Evolutionary conservation across 2,329 filamentous ascomycete species (phyloP), one percentile per base, ranked within the genome.

Genomic region (Stagonosporopsis rhizophila): DNA sequence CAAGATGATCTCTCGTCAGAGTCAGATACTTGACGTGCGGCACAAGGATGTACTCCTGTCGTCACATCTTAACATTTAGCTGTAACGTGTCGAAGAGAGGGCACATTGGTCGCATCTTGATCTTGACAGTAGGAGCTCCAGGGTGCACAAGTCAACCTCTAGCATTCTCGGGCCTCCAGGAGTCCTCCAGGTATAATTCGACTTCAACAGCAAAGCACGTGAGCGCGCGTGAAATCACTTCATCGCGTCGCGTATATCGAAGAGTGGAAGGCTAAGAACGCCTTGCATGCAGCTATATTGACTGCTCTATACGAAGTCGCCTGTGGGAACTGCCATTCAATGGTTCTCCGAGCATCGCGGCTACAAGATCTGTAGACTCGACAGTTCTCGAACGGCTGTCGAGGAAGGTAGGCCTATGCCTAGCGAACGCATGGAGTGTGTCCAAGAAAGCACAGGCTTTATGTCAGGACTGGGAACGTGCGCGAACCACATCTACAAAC

Each of bases 181-280:
- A 20, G 8, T 9, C 8, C 4, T 11, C 17, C 35, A 22, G 12
- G 35, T 38, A 20, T 6, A 11, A 4, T 11, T 19, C 25, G 23
- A 28, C 14, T 17, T 2, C 12, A 15, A 37, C 22, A 46, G 2
- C 4, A 25, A 12, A 23, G 23, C 53, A 56, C 53, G 53, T 56
- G 53, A 48, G 48, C 37, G 39, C 53, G 53, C 53, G 53, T 35
- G 14, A 47, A 4, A 46, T 37, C 47, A 23, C 23, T 39, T 28
- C 8, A 23, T 40, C 47, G 48, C 53, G 53, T 56, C 53, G 44
- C 48, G 53, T 51, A 20, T 34, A 20, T 35, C 22, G 25, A 46
- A 48, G 44, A 56, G 23, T 27, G 53, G 53, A 50, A 42, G 30
- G 53, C 38, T 52, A 52, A 52, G 30, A 20, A 37, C 53, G 47